Conservation (phyloP, 2,329 filamentous ascomycete genomes). For the Cladosporium cucumerinum region DNA sequence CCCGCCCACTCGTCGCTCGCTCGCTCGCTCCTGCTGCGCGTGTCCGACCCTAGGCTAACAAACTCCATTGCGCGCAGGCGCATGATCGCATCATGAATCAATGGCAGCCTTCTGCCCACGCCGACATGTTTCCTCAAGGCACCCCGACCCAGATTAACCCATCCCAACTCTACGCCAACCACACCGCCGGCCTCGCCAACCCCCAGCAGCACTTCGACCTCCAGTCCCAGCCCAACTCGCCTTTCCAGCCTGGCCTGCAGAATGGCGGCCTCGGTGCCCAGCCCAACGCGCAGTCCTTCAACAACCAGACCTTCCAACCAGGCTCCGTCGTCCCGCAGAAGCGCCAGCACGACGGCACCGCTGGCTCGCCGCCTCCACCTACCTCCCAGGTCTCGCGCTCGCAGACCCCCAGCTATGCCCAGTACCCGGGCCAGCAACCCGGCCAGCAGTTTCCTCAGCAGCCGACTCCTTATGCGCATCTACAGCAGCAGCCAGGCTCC, state of each 20-base stretch:
- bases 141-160: conserved; percentile 25
- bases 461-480: conserved; percentile 74
- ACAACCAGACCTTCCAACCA: conserved; percentile 76
- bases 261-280: conserved; percentile 64
- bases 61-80: conserved; percentile 1
- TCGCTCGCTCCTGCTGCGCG: conserved; percentile 3
- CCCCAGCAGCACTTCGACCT: conserved; percentile 43
- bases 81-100: conserved; percentile 23
- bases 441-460: conserved; percentile 59
- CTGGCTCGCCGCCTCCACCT: conserved; percentile 74
- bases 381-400: conserved; percentile 80
- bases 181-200: conserved; percentile 22
- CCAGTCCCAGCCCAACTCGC: conserved; percentile 29
- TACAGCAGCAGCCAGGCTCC: conserved; percentile 74
- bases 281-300: conserved; percentile 70
- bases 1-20: not conserved
- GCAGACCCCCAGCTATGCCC: conserved; percentile 70
- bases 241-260: conserved; percentile 63
- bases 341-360: conserved; percentile 80
- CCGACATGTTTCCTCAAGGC: conserved; percentile 24
- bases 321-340: conserved; percentile 88
- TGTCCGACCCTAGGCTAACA: conserved; percentile 3
- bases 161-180: conserved; percentile 19
- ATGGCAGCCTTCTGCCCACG: conserved; percentile 25
- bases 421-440: conserved; percentile 60